phyloP scores from a whole-genome alignment of 495 filamentous ascomycete species.

The Margaritispora aquatica region DNA sequence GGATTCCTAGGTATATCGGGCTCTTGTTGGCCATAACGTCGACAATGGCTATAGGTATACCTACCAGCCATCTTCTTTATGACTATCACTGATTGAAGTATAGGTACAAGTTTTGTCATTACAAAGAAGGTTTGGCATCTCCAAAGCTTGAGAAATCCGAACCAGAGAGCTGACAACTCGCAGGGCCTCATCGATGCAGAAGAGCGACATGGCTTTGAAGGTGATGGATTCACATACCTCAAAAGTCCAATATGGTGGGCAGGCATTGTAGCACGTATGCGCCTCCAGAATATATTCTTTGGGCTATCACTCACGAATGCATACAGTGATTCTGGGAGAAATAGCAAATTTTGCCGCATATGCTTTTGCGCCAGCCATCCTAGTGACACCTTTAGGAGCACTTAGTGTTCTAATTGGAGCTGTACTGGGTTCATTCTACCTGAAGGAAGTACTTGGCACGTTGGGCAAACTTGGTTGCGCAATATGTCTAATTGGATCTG shows the following conservation, averaged over 20 bases:
- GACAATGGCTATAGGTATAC: slow-evolving; percentile 74
- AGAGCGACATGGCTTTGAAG: slow-evolving; percentile 89
- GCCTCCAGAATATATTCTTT: neutral
- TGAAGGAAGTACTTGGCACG: slow-evolving; percentile 80
- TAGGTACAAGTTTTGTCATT: slow-evolving; percentile 42
- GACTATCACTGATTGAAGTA: neutral
- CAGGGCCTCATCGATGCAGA: slow-evolving; percentile 87
- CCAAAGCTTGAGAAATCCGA: no score
- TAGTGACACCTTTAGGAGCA: slow-evolving; percentile 91
- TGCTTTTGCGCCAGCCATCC: slow-evolving; percentile 93
- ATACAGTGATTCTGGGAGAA: slow-evolving; percentile 73
- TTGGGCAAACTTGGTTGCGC: slow-evolving; percentile 93
- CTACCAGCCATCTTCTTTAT: neutral
- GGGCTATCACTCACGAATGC: slow-evolving; percentile 16
- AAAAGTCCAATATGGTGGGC: slow-evolving; percentile 93
- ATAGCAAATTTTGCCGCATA: slow-evolving; percentile 96
- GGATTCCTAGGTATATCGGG: slow-evolving; percentile 23
- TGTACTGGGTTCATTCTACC: slow-evolving; percentile 88
- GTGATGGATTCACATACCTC: slow-evolving; percentile 91
- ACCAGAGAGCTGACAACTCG: slow-evolving; percentile 19
- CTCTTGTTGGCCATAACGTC: slow-evolving; percentile 74
- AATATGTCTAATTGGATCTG: slow-evolving; percentile 90
- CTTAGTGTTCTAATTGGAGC: slow-evolving; percentile 92
- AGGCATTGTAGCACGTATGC: slow-evolving; percentile 79
- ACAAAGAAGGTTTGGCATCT: slow-evolving; percentile 24